Conservation (phyloP, 2,329 filamentous ascomycete species). For the Fusarium duplospermum region DNA sequence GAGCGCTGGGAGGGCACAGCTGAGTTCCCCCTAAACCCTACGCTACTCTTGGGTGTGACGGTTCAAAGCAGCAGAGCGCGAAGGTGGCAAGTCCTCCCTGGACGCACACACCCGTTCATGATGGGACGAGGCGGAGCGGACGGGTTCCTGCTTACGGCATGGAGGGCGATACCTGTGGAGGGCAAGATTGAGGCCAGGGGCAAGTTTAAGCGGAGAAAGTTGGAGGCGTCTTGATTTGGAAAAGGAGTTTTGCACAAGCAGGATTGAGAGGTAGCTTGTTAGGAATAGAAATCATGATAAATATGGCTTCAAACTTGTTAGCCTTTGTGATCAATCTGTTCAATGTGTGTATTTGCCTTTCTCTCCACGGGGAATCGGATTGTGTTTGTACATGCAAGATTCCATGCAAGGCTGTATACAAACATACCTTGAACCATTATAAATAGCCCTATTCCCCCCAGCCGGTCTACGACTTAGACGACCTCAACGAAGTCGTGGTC, state of each 20-base stretch:
- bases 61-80: slow-evolving; percentile 84
- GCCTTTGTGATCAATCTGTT: neutral
- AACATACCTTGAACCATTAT: neutral
- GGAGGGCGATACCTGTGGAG: slow-evolving; percentile 81
- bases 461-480: too few species aligned
- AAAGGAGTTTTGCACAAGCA: slow-evolving; percentile 1
- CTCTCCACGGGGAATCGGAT: neutral
- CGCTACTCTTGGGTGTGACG: slow-evolving; percentile 80
- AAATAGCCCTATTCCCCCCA: neutral
- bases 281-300: neutral
- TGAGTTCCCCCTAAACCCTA: slow-evolving; percentile 90
- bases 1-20: slow-evolving; percentile 70
- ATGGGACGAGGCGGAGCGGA: slow-evolving; percentile 87
- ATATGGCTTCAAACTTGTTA: neutral
- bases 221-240: slow-evolving; percentile 47
- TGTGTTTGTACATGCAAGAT: neutral
- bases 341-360: neutral
- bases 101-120: slow-evolving; percentile 94
- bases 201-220: slow-evolving; percentile 78
- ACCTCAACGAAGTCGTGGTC: too few species aligned
- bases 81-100: slow-evolving; percentile 91
- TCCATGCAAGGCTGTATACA: neutral
- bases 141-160: slow-evolving; percentile 89
- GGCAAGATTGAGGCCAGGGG: slow-evolving; percentile 87
- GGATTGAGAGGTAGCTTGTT: neutral